A percentile compares a stretch with the other conserved stretches of the same genome.
Conservation (phyloP, 1,284 basidiomycete species). For the Marasmius tenuissimus region DNA sequence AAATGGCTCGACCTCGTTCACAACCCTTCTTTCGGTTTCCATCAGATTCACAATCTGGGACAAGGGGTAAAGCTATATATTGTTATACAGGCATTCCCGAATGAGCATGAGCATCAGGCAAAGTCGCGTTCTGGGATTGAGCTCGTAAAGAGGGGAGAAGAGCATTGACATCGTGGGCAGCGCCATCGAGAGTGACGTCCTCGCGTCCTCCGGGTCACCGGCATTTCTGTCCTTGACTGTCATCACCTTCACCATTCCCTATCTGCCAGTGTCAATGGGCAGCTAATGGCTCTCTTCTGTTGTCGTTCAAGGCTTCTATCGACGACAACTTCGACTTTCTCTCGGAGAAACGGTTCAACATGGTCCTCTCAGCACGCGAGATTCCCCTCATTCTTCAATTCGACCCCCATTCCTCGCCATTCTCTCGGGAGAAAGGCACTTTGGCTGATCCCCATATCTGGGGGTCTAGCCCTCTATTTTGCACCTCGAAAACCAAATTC, state of each 20-base stretch:
- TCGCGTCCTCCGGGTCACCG: no score
- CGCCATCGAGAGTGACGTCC: no score
- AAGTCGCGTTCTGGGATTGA: no score
- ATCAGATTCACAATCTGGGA: not conserved
- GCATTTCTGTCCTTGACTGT: not conserved
- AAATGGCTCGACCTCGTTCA: no score
- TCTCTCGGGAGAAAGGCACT: slow-evolving; percentile 35
- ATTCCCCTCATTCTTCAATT: slow-evolving; percentile 25
- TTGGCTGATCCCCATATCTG: slow-evolving; percentile 58
- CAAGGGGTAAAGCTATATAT: not conserved
- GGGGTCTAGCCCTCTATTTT: slow-evolving; percentile 51
- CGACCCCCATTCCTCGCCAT: slow-evolving; percentile 22
- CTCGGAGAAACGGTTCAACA: slow-evolving; percentile 11
- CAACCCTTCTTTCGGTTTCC: not conserved
- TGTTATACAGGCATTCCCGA: no score
- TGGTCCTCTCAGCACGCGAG: slow-evolving; percentile 18
- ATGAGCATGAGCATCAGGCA: no score
- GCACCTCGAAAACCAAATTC: slow-evolving; percentile 37
- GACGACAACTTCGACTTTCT: not conserved
- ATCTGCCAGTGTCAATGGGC: not conserved
- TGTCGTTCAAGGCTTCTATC: not conserved
- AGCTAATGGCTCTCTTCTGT: not conserved
- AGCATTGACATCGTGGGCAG: no score
- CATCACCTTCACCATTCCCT: not conserved
- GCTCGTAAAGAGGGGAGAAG: no score